Conservation (phyloP, 176 grass and related monocot genomes). For the Zea luxurians region DNA sequence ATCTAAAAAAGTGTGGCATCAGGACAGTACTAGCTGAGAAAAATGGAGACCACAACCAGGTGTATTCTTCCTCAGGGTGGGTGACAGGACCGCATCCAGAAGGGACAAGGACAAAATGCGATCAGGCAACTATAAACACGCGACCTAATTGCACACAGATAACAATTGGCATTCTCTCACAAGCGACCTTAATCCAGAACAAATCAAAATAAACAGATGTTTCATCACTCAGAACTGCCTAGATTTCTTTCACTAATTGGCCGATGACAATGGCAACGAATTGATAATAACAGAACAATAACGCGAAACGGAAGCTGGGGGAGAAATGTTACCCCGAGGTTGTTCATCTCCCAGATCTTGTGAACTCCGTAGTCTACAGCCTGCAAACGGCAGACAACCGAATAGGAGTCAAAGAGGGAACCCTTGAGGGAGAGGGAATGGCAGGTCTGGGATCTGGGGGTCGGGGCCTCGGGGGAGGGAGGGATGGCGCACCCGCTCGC, state of each 20-base stretch:
- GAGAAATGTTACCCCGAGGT: slow-evolving; percentile 52
- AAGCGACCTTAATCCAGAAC: neutral
- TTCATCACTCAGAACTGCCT: neutral
- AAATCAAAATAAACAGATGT: neutral
- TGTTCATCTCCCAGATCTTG: slow-evolving; percentile 84
- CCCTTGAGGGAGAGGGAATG: neutral
- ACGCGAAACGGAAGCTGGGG: neutral
- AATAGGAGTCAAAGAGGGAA: neutral
- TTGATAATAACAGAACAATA: neutral
- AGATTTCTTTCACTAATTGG: neutral
- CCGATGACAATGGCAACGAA: neutral
- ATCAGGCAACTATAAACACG: neutral
- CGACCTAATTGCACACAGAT: neutral
- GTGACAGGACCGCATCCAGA: neutral
- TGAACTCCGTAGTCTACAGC: slow-evolving; percentile 76
- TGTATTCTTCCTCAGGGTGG: neutral
- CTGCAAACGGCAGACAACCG: slow-evolving; percentile 39
- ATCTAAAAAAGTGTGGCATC: neutral
- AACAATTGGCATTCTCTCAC: neutral
- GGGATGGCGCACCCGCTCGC: slow-evolving; percentile 58
- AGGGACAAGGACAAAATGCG: neutral
- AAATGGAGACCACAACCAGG: neutral
- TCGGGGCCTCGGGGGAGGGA: neutral
- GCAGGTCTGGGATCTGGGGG: slow-evolving; percentile 28
- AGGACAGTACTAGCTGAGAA: neutral